A percentile compares a stretch with the other conserved stretches of the same genome.
Evolutionary conservation across 306 rosid species (phyloP).

Genomic region (Acacia acuminata): DNA sequence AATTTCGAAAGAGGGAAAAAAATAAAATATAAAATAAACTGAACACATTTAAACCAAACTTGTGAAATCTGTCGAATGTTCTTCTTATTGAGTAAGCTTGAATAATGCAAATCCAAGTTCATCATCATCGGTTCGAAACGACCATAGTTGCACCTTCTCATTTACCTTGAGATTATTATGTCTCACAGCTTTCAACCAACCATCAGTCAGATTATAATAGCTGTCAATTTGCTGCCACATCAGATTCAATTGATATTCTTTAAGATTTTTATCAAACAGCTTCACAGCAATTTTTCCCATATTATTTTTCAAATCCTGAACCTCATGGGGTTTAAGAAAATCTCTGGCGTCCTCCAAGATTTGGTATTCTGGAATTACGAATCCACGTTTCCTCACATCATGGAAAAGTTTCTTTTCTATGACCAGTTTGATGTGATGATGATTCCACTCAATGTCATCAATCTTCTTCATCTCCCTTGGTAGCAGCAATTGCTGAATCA

Average conservation of each 20-base stretch:
- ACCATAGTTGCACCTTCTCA: neutral
- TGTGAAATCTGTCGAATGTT: neutral
- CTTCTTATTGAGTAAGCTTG: too few relatives aligned
- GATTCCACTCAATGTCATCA: neutral
- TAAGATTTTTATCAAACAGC: neutral
- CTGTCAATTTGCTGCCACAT: too few relatives aligned
- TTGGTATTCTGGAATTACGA: too few relatives aligned
- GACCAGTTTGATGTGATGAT: neutral
- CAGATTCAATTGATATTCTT: too few relatives aligned
- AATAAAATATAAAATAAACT: too few relatives aligned
- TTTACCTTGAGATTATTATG: neutral
- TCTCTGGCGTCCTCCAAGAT: too few relatives aligned
- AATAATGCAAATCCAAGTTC: neutral
- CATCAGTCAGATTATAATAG: too few relatives aligned
- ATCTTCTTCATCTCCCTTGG: neutral
- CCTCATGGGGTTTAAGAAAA: too few relatives aligned
- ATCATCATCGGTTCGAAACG: neutral
- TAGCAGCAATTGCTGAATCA: neutral
- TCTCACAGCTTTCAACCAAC: neutral
- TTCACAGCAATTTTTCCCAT: too few relatives aligned
- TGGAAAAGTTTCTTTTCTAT: neutral
- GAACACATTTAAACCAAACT: neutral
- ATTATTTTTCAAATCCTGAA: too few relatives aligned
- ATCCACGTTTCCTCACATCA: too few relatives aligned
- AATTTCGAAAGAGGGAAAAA: too few relatives aligned